phyloP scores from a whole-genome alignment of 768 basidiomycete species.

The Podaxis carcinomalis region DNA sequence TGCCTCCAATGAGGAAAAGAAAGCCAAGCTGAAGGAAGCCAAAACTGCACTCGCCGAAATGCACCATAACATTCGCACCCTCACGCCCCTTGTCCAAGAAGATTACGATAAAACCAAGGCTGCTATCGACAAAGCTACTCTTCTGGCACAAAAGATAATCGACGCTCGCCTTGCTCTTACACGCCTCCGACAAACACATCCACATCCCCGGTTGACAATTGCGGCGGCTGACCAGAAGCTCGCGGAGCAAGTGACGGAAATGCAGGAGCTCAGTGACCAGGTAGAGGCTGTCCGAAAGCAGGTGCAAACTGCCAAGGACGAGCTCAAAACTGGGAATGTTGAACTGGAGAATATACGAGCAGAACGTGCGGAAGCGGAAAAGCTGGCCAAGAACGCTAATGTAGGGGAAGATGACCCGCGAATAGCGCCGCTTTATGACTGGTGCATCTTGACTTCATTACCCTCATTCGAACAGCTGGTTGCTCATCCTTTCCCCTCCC shows the following conservation, averaged over 20 bases:
- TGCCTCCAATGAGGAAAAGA: conserved; percentile 63
- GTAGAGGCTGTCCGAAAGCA: conserved; percentile 48
- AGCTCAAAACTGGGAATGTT: conserved; percentile 50
- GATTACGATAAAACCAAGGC: conserved; percentile 58
- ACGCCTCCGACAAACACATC: conserved; percentile 76
- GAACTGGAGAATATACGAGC: conserved; percentile 57
- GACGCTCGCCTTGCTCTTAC: conserved; percentile 79
- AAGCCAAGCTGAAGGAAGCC: conserved; percentile 57
- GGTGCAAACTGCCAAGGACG: conserved; percentile 52
- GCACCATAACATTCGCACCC: conserved; percentile 54
- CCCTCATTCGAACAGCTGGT: not conserved
- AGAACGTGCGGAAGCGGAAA: conserved; percentile 68
- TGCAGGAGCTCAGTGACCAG: conserved; percentile 72
- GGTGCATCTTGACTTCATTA: conserved; percentile 36
- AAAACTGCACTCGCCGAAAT: conserved; percentile 62
- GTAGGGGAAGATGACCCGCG: conserved; percentile 62
- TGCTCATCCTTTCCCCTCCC: not conserved
- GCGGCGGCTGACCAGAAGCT: conserved; percentile 69
- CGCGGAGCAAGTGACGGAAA: conserved; percentile 70
- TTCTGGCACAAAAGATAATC: conserved; percentile 71
- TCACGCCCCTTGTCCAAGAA: conserved; percentile 68
- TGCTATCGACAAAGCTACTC: conserved; percentile 48
- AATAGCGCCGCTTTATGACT: conserved; percentile 62
- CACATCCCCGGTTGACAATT: conserved; percentile 76
- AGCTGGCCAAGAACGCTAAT: conserved; percentile 53